Conservation (phyloP, 805 yeast species). For the Kodamaea kaohsiungensis region DNA sequence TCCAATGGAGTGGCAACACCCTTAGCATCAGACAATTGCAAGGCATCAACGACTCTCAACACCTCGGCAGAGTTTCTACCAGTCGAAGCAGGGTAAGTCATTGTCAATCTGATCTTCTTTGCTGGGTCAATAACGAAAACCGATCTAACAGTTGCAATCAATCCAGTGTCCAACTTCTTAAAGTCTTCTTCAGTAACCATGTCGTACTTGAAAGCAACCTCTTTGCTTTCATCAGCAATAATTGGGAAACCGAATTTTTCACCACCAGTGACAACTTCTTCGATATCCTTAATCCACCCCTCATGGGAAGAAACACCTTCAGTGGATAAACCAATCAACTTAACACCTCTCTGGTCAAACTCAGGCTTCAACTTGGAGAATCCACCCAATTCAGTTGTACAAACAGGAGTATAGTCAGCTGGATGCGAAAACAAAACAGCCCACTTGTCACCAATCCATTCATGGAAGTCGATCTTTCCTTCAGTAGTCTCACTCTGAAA, state of each 20-base stretch:
- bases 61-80: conserved; percentile 79
- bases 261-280: conserved; percentile 58
- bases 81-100: conserved; percentile 72
- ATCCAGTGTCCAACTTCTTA: conserved; percentile 62
- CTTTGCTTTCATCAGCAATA: conserved; percentile 63
- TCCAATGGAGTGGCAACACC: conserved; percentile 69
- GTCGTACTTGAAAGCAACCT: conserved; percentile 62
- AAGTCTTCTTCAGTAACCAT: conserved; percentile 75
- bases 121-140: conserved; percentile 71
- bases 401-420: conserved; percentile 77
- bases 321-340: conserved; percentile 68
- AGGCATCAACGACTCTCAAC: conserved; percentile 66
- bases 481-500: conserved; percentile 62
- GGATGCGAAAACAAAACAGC: conserved; percentile 72
- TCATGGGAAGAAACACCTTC: conserved; percentile 62
- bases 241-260: conserved; percentile 61
- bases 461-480: conserved; percentile 65
- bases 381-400: conserved; percentile 79
- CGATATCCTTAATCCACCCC: conserved; percentile 71
- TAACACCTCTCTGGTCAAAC: conserved; percentile 62
- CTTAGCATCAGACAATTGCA: conserved; percentile 62
- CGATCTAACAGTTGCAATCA: conserved; percentile 68
- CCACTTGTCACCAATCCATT: conserved; percentile 64
- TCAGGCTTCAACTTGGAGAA: conserved; percentile 72
- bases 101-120: conserved; percentile 59